Percentiles rank a stretch among this genome's conserved stretches.
These are phyloP conservation scores for Agrocybe pediades DNA, from an alignment of 768 basidiomycete species.

Conservation along the genomic window DNA sequence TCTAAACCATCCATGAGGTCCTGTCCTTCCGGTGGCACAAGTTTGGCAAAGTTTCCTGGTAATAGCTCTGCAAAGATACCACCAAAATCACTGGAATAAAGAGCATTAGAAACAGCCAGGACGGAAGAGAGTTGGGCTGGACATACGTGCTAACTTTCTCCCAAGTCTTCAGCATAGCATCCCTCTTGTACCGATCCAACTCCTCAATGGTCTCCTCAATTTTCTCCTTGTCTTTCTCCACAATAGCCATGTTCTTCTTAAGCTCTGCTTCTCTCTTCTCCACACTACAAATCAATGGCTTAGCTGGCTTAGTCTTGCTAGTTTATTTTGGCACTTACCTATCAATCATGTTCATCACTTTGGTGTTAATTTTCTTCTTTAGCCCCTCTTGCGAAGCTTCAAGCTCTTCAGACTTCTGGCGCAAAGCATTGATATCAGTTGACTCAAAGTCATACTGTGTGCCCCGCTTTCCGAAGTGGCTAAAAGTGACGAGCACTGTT, in stretches of 20 bases:
- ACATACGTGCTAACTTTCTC: conserved; percentile 89
- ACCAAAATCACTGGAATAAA: conserved; percentile 82
- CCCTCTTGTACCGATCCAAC: conserved; percentile 91
- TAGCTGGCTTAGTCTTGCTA: background rate
- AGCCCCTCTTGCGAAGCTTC: conserved; percentile 78
- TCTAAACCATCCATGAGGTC: conserved; percentile 95
- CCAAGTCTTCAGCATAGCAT: conserved; percentile 94
- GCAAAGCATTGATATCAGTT: conserved; percentile 59
- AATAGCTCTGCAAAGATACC: conserved; percentile 93
- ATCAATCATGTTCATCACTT: conserved; percentile 95
- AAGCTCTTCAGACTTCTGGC: conserved; percentile 71
- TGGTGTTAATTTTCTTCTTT: conserved; percentile 96
- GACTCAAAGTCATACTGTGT: conserved; percentile 80
- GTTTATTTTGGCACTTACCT: conserved; percentile 47
- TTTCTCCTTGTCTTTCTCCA: conserved; percentile 91
- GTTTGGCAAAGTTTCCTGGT: conserved; percentile 94
- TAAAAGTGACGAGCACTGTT: conserved; percentile 33
- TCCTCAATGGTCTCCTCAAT: conserved; percentile 94
- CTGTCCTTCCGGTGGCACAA: conserved; percentile 91
- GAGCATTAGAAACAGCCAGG: background rate
- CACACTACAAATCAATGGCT: conserved; percentile 50
- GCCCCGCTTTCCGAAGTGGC: conserved; percentile 81
- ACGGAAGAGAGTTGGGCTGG: background rate
- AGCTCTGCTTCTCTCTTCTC: conserved; percentile 91
- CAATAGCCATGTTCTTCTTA: conserved; percentile 85